Base-by-base conservation (phyloP, 2,329 filamentous ascomycete genomes). In the Cadophora malorum region DNA sequence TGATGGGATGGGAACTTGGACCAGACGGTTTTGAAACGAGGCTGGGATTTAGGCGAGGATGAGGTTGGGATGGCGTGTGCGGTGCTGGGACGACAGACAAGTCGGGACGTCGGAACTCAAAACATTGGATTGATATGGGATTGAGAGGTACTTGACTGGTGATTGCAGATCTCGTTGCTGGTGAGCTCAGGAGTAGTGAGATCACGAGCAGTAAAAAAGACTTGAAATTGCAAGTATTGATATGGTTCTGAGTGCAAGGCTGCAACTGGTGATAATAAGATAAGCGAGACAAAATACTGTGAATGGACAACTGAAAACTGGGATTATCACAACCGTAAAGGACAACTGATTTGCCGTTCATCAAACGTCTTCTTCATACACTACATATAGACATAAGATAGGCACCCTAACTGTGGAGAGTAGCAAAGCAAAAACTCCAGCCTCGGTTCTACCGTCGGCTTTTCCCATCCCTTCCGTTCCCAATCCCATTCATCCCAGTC, bases 401-500 rank as follows among this genome's bases (percentile, higher is more conserved):
- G 45, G 45, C 12, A 21, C 21, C n/a, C 45, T 1, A 49, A 49
- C 4, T 49, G 41, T 47, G 45, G 19, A 60, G 9, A 58, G 49
- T 4, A 25, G 10, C 7, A 53, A 31, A 31, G 35, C 35, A 25
- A 25, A 55, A 55, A 64, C 31, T 69, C 70, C 63, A 70, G 70
- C 53, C 71, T 67, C 72, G 72, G 70, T 50, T 73, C 71, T 73
- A 72, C 72, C 72, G 71, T 68, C 67, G 66, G 69, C 70, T n/a
- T 21, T 49, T 49, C 45, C 45, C n/a, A 21, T 21, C 45, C 45
- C 45, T 21, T 8, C 45, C 45, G 69, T 59, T 70, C 61, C 61
- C 63, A 67, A 58, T 10, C 12, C 35, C 4, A 2, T 2, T 38
- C 35, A 38, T 38, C 8, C 58, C 53, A 33, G 49, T 60, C 61